These are phyloP conservation scores for Candida wancherniae DNA, from an alignment of 805 yeast genomes.

Conservation along the genomic window DNA sequence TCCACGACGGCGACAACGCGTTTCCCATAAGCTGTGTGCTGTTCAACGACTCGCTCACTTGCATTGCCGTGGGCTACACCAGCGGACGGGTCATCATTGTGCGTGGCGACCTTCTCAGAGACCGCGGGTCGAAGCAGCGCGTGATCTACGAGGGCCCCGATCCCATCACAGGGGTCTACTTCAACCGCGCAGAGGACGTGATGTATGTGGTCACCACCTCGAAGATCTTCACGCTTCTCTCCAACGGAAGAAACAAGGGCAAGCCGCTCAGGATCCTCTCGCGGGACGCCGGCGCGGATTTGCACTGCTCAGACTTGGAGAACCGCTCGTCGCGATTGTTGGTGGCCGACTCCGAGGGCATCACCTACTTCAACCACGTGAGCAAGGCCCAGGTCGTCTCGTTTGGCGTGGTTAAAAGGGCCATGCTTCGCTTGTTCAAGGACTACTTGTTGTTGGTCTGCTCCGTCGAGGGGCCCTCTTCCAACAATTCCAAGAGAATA, in stretches of 20 bases:
- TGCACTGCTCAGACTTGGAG: constrained; percentile 45
- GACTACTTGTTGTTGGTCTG: constrained; percentile 60
- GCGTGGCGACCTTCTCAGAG: constrained; percentile 84
- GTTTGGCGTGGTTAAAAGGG: constrained; percentile 53
- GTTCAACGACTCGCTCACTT: constrained; percentile 50
- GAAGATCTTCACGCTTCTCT: constrained; percentile 63
- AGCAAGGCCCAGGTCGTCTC: constrained; percentile 52
- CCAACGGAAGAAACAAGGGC: constrained; percentile 75
- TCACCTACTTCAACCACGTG: constrained; percentile 56
- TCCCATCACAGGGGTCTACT: constrained; percentile 74
- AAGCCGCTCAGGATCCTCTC: constrained; percentile 49
- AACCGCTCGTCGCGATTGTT: constrained; percentile 46
- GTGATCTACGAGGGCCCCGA: constrained; percentile 68
- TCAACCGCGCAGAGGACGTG: constrained; percentile 46
- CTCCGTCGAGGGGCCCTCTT: constrained; percentile 30
- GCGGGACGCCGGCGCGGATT: constrained; percentile 43
- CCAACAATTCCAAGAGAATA: constrained; percentile 31
- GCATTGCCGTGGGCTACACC: constrained; percentile 73
- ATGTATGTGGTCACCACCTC: constrained; percentile 74
- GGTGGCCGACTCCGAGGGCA: constrained; percentile 59
- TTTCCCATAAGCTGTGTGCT: constrained; percentile 71
- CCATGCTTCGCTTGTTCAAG: constrained; percentile 41
- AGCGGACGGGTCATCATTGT: constrained; percentile 79
- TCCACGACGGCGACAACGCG: constrained; percentile 69
- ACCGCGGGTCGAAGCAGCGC: constrained; percentile 86